These are phyloP conservation scores for Primulina eburnea DNA, from an alignment of 257 asterid genomes.

Conservation along the genomic window DNA sequence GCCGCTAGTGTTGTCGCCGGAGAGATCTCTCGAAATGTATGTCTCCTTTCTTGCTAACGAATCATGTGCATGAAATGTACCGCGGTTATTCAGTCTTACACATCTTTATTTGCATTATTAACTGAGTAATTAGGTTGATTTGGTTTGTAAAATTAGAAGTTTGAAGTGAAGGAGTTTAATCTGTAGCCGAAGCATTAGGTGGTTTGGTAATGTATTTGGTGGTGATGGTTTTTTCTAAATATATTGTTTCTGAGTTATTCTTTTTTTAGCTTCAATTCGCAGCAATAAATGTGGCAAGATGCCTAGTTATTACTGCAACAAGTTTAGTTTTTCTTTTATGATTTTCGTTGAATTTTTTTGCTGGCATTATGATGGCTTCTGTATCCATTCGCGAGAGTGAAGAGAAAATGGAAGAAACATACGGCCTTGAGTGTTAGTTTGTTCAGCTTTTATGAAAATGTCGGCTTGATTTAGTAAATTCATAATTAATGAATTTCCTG, in stretches of 20 bases:
- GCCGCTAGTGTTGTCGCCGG: conserved; percentile 62
- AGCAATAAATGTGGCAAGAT: background rate
- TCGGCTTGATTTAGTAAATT: background rate
- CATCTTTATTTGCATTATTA: background rate
- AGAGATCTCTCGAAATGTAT: conserved; percentile 70
- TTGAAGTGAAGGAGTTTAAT: background rate
- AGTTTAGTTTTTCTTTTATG: background rate
- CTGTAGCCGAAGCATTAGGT: background rate
- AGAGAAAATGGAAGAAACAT: background rate
- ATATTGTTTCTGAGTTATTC: no score
- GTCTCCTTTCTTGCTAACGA: background rate
- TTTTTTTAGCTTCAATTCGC: no score
- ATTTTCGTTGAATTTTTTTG: no score
- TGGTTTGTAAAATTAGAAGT: no score
- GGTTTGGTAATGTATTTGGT: background rate
- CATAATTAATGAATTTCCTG: background rate
- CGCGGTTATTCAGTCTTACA: background rate
- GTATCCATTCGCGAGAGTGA: background rate
- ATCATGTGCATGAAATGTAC: background rate
- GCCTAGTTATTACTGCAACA: background rate
- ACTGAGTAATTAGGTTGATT: background rate
- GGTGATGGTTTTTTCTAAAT: background rate
- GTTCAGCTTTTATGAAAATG: background rate
- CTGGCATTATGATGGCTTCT: background rate
- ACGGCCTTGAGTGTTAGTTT: background rate